Evolutionary conservation across 768 basidiomycete species (phyloP).

Genomic region (Naganishia vaughanmartiniae): DNA sequence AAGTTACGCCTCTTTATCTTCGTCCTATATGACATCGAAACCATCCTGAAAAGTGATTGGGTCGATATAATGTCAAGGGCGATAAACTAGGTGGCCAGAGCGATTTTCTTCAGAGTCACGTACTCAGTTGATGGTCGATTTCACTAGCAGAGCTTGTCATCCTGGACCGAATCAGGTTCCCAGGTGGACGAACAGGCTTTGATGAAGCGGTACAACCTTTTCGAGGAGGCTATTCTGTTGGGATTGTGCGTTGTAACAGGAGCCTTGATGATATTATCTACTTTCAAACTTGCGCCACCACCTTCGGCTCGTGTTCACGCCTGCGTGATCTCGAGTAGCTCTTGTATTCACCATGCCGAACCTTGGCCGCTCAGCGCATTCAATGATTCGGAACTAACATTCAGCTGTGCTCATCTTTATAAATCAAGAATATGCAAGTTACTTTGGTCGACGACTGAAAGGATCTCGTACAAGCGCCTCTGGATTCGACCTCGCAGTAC

Average conservation of each 20-base stretch:
- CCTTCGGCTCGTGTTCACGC: too few species aligned
- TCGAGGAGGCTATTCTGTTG: not conserved
- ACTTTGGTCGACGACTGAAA: too few species aligned
- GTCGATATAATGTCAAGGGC: constrained; percentile 4
- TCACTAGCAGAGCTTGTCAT: constrained; percentile 24
- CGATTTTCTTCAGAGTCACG: constrained; percentile 12
- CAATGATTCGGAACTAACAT: too few species aligned
- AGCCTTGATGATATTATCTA: too few species aligned
- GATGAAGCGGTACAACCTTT: constrained; percentile 4
- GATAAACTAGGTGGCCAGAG: constrained; percentile 27
- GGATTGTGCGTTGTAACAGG: not conserved
- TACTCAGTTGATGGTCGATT: constrained; percentile 15
- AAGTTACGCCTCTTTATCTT: constrained; percentile 25
- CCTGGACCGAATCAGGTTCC: not conserved
- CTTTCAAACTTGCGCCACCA: too few species aligned
- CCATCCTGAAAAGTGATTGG: constrained; percentile 15
- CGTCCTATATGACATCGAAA: constrained; percentile 10
- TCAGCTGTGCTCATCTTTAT: too few species aligned
- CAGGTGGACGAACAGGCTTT: constrained; percentile 20
- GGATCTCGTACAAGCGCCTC: too few species aligned
- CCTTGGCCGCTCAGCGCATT: too few species aligned
- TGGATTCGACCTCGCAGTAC: too few species aligned
- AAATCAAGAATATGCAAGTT: too few species aligned
- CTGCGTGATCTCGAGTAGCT: too few species aligned
- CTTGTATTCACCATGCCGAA: too few species aligned